These are phyloP conservation scores for Nakataea oryzae DNA, from an alignment of 2,329 filamentous ascomycete genomes.

Conservation along the genomic window DNA sequence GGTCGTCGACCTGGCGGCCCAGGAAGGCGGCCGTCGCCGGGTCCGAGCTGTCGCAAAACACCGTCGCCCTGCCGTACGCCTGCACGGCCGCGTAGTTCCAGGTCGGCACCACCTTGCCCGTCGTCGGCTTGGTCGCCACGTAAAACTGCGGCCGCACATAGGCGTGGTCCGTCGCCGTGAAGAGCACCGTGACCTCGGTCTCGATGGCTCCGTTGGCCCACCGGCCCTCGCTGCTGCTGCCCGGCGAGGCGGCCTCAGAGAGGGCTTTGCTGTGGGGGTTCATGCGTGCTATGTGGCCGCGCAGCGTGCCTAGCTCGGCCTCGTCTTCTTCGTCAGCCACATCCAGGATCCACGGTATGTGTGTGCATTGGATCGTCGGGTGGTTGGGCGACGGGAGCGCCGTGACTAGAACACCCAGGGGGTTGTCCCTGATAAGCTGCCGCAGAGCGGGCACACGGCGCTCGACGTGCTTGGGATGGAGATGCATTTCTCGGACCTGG, in stretches of 20 bases:
- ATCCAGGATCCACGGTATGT: conserved; percentile 52
- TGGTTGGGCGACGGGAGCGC: conserved; percentile 38
- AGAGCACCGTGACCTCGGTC: conserved; percentile 51
- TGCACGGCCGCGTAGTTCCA: conserved; percentile 62
- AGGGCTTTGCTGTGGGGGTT: conserved; percentile 57
- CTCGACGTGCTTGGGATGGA: conserved; percentile 43
- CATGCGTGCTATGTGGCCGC: conserved; percentile 50
- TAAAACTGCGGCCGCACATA: conserved; percentile 64
- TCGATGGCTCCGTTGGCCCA: conserved; percentile 17
- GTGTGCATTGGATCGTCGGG: conserved; percentile 45
- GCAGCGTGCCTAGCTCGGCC: conserved; percentile 32
- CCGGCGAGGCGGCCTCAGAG: conserved; percentile 29
- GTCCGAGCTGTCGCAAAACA: conserved; percentile 38
- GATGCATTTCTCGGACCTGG: conserved; percentile 37
- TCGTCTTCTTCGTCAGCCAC: conserved; percentile 27
- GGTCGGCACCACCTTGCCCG: conserved; percentile 58
- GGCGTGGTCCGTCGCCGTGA: conserved; percentile 46
- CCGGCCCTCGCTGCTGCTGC: not conserved
- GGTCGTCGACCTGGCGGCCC: conserved; percentile 36
- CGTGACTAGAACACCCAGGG: conserved; percentile 53
- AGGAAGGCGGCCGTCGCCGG: conserved; percentile 37
- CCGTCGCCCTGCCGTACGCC: conserved; percentile 45
- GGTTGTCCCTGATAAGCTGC: conserved; percentile 46
- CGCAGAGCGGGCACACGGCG: conserved; percentile 34
- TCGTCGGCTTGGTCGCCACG: conserved; percentile 50